phyloP scores from a whole-genome alignment of 345 rosid species.

The Pistacia vera region DNA sequence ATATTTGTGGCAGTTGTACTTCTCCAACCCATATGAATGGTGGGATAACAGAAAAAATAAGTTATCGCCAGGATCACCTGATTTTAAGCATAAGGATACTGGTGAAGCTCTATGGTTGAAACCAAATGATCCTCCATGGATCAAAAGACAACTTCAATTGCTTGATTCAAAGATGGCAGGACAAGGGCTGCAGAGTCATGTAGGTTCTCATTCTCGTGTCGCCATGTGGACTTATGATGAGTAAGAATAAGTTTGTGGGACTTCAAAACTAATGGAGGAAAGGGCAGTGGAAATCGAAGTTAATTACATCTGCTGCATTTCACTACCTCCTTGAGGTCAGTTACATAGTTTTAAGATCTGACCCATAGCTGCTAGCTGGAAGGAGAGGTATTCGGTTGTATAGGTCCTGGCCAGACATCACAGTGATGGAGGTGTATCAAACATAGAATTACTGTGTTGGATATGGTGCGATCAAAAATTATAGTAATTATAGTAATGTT shows the following conservation, averaged over 20 bases:
- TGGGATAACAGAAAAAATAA: slow-evolving; percentile 76
- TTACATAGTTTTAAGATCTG: neutral
- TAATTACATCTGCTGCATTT: neutral
- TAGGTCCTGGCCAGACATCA: neutral
- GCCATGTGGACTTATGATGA: slow-evolving; percentile 53
- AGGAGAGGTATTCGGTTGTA: neutral
- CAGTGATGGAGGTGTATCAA: neutral
- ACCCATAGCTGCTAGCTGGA: neutral
- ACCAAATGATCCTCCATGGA: slow-evolving; percentile 62
- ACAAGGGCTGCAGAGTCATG: slow-evolving; percentile 20
- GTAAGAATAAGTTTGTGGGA: slow-evolving; percentile 17
- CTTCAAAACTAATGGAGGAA: neutral
- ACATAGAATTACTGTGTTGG: neutral
- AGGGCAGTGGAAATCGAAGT: neutral
- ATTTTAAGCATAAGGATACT: slow-evolving; percentile 74
- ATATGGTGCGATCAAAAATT: too few relatives aligned
- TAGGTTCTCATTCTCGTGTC: slow-evolving; percentile 22
- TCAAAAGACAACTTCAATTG: slow-evolving; percentile 56
- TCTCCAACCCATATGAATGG: slow-evolving; percentile 73
- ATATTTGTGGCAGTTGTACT: slow-evolving; percentile 78
- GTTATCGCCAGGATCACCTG: slow-evolving; percentile 53
- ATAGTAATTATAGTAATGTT: too few relatives aligned
- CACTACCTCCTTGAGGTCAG: neutral
- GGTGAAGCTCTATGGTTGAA: slow-evolving; percentile 70
- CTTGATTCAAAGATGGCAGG: slow-evolving; percentile 51